Conservation (phyloP, 805 yeast genomes). For the Hagleromyces aurorensis region DNA sequence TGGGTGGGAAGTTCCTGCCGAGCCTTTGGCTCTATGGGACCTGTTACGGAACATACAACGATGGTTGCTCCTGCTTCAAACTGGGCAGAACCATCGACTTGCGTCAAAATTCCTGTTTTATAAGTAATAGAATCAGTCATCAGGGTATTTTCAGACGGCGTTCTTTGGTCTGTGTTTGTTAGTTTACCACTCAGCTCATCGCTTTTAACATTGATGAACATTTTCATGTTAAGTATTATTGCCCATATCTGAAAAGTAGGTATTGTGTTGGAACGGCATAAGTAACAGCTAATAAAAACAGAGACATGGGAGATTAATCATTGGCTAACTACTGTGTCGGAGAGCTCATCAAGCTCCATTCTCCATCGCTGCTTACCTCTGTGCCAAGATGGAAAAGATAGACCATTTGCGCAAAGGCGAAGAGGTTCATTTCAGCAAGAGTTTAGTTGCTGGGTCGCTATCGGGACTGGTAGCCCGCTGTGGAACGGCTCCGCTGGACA, state of each 20-base stretch:
- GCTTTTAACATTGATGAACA: too few species aligned
- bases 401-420: slow-evolving; percentile 47
- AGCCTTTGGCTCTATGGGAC: slow-evolving; percentile 80
- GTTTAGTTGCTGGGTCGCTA: slow-evolving; percentile 60
- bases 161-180: too few species aligned
- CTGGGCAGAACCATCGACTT: slow-evolving; percentile 78
- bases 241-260: too few species aligned
- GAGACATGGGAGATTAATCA: too few species aligned
- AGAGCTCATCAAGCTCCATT: too few species aligned
- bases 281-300: too few species aligned
- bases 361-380: too few species aligned
- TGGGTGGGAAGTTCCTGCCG: slow-evolving; percentile 79
- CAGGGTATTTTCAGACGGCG: not conserved
- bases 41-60: slow-evolving; percentile 72
- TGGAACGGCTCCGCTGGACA: slow-evolving; percentile 33
- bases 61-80: slow-evolving; percentile 43
- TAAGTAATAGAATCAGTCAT: too few species aligned
- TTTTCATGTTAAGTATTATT: too few species aligned
- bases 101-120: slow-evolving; percentile 33
- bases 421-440: slow-evolving; percentile 42
- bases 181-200: too few species aligned
- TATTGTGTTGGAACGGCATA: too few species aligned
- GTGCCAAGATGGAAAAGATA: slow-evolving; percentile 6
- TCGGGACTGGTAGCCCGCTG: slow-evolving; percentile 54
- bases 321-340: too few species aligned